A percentile compares a stretch with the other conserved stretches of the same genome.
Conservation (phyloP, 345 rosid species). For the Hirschfeldia incana region DNA sequence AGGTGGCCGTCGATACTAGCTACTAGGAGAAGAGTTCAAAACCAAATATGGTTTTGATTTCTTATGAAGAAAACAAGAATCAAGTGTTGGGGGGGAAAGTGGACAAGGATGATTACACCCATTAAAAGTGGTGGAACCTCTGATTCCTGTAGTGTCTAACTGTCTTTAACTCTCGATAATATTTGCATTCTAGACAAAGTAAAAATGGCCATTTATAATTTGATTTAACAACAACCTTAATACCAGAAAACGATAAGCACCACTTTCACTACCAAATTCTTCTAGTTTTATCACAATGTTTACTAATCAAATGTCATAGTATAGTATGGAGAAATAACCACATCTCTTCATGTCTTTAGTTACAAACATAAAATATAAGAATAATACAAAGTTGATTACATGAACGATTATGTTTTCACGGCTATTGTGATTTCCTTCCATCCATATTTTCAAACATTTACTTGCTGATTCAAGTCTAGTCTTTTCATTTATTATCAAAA, state of each 20-base stretch:
- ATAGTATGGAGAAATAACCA: not conserved
- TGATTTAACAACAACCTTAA: not conserved
- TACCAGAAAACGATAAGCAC: not conserved
- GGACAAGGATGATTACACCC: slow-evolving; percentile 27
- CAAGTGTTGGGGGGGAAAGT: slow-evolving; percentile 23
- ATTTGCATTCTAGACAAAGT: slow-evolving; percentile 1
- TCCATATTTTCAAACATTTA: not conserved
- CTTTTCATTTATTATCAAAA: not conserved
- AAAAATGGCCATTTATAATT: not conserved
- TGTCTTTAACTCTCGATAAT: not conserved
- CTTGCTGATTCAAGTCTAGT: not conserved
- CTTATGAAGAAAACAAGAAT: not conserved
- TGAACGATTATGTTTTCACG: not conserved
- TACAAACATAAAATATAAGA: not conserved
- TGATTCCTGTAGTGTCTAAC: slow-evolving; percentile 9
- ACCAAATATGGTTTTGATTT: slow-evolving; percentile 18
- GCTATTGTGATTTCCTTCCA: not conserved
- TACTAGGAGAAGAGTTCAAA: slow-evolving; percentile 19
- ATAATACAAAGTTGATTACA: not conserved
- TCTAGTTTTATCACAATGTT: not conserved
- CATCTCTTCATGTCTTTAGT: not conserved
- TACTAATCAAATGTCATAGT: not conserved
- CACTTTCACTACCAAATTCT: not conserved
- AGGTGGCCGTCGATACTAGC: not conserved
- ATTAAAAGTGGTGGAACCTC: slow-evolving; percentile 31